Base-by-base conservation (phyloP, 2,329 filamentous ascomycete genomes). In the Botryosphaeria dothidea region DNA sequence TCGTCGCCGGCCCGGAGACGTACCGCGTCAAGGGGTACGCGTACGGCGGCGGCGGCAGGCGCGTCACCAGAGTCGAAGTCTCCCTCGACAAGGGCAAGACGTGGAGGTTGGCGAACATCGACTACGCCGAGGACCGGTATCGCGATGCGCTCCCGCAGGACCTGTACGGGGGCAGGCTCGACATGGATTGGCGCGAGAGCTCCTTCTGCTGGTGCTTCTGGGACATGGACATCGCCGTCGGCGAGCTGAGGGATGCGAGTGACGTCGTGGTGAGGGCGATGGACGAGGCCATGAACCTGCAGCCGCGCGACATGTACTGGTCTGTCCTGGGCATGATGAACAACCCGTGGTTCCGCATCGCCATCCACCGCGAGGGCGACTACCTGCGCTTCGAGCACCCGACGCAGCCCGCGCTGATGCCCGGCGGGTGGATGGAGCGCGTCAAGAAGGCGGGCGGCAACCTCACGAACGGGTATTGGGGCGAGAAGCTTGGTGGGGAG, bases 251-350 rank as follows among this genome's bases (percentile, higher is more conserved):
- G 45, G 78, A 78, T 2, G 85, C 91, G 0, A 85, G 88, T 48
- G 92, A 93, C 71, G 87, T 97, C 41, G 84, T 96, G 72, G 88
- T 96, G 4, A 85, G 93, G 49, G 90, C 90, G 4, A 96, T 97
- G 92, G 93, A 97, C 70, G 93, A 97, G 69, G 86, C 89, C 63
- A 90, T 97, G 86, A 92, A 91, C 77, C 82, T 92, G 0, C 92
- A 96, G 74, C 93, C 93, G 4, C 85, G 92, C 67, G 93, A 97
- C 72, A 95, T 97, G 92, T 97, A 97, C 79, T 97, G 93, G 93
- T 93, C 88, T 66, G 92, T 96, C 2, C 80, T 97, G 43, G 93
- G 93, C 0, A 97, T 97, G 93, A 97, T 97, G 93, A 97, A 97
- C 78, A 97, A 97, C 71, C 91, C 92, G 0, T 97, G 93, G 93